Conservation (phyloP, 352 stramenopile species). For the Pythium rhizo-oryzae region DNA sequence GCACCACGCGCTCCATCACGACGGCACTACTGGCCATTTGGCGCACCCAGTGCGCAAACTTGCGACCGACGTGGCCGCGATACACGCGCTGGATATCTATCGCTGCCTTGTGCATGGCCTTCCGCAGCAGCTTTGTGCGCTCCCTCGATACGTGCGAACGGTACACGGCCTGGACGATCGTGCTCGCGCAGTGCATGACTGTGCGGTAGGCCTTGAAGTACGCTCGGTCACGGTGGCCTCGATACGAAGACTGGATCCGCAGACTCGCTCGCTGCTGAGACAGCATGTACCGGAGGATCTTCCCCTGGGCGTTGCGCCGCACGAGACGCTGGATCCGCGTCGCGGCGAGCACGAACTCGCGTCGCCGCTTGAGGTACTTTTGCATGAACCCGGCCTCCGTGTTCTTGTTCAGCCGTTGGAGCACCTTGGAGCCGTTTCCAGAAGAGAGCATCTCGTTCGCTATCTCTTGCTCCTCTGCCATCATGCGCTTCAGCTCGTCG, state of each 20-base stretch:
- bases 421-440: slow-evolving; percentile 5
- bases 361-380: slow-evolving; percentile 63
- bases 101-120: slow-evolving; percentile 33
- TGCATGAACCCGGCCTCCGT: slow-evolving; percentile 52
- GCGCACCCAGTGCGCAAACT: slow-evolving; percentile 45
- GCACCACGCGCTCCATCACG: slow-evolving; percentile 48
- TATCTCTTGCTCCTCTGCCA: slow-evolving; percentile 55
- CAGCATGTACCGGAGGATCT: slow-evolving; percentile 46
- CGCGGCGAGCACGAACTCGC: slow-evolving; percentile 45
- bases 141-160: slow-evolving; percentile 51
- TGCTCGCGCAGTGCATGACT: slow-evolving; percentile 51
- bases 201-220: slow-evolving; percentile 53
- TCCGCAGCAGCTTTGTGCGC: slow-evolving; percentile 36
- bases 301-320: slow-evolving; percentile 50
- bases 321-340: slow-evolving; percentile 58
- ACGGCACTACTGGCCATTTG: slow-evolving; percentile 50
- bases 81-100: slow-evolving; percentile 57
- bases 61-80: slow-evolving; percentile 47
- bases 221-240: slow-evolving; percentile 47
- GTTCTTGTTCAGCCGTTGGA: slow-evolving; percentile 60
- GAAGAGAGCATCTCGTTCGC: slow-evolving; percentile 2
- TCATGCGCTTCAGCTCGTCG: slow-evolving; percentile 73
- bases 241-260: slow-evolving; percentile 62
- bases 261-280: slow-evolving; percentile 45
- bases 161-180: slow-evolving; percentile 74